Conservation (phyloP, 1,139 yeast species). For the Debaryomycetaceae sp. region DNA sequence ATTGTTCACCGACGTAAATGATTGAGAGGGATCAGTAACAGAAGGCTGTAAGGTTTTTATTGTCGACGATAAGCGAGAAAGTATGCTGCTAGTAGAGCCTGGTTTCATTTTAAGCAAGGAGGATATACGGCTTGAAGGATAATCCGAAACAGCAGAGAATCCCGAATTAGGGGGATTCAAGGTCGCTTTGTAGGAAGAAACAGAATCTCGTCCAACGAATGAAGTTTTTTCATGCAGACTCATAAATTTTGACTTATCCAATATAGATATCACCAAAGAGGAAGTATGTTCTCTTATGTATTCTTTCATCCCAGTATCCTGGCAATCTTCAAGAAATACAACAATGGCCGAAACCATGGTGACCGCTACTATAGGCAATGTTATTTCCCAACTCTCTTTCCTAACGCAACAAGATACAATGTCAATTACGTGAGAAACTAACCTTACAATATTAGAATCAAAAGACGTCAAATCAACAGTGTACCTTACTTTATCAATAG, state of each 20-base stretch:
- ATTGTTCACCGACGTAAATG: no score
- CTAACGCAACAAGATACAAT: not conserved
- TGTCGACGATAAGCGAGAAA: not conserved
- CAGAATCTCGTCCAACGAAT: not conserved
- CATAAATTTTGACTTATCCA: not conserved
- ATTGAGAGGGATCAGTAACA: not conserved
- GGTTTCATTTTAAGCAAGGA: not conserved
- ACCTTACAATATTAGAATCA: not conserved
- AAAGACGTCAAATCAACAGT: not conserved
- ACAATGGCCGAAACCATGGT: not conserved
- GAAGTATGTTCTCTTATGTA: not conserved
- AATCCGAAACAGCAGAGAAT: not conserved
- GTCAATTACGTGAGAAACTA: not conserved
- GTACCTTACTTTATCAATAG: not conserved
- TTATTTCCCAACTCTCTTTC: not conserved
- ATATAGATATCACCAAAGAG: not conserved
- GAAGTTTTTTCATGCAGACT: not conserved
- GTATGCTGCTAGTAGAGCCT: not conserved
- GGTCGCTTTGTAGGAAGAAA: not conserved
- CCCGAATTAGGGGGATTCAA: not conserved
- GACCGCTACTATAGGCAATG: not conserved
- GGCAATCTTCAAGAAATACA: not conserved
- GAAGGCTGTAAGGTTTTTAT: not conserved
- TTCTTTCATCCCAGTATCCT: not conserved
- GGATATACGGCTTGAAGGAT: not conserved